Conservation (phyloP, 768 basidiomycete species). For the Panaeolus cyanescens region DNA sequence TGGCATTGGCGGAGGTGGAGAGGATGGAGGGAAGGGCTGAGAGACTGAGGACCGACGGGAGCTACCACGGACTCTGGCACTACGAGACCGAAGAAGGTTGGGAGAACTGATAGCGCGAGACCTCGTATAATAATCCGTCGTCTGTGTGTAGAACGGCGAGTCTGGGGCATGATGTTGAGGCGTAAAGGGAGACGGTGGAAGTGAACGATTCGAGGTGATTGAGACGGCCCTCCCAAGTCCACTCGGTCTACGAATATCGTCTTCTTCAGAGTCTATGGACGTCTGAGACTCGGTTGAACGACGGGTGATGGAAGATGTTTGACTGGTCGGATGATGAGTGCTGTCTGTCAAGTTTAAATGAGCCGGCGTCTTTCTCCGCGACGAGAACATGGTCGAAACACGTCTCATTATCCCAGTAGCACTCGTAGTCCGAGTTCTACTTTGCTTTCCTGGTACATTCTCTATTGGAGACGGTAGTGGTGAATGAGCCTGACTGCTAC, state of each 20-base stretch:
- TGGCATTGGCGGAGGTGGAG: conserved; percentile 7
- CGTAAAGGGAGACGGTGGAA: conserved; percentile 36
- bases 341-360: conserved; percentile 18
- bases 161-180: conserved; percentile 10
- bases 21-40: neutral
- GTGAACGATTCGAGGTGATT: conserved; percentile 33
- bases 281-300: conserved; percentile 13
- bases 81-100: conserved; percentile 30
- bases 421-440: conserved; percentile 11
- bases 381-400: conserved; percentile 30
- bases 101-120: conserved; percentile 39
- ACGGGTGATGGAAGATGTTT: conserved; percentile 6
- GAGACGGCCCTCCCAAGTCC: conserved; percentile 43
- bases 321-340: conserved; percentile 10
- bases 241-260: conserved; percentile 49
- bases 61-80: conserved; percentile 20
- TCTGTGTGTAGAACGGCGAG: conserved; percentile 7
- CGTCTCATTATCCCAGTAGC: conserved; percentile 27
- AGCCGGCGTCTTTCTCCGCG: conserved; percentile 17
- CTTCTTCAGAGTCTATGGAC: conserved; percentile 21
- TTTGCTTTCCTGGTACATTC: conserved; percentile 21
- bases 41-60: conserved; percentile 13
- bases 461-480: conserved; percentile 19
- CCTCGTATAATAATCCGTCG: conserved; percentile 17
- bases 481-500: conserved; percentile 6